phyloP scores from a whole-genome alignment of 371 early-diverging fungal genomes.

The Lichtheimia ramosa region DNA sequence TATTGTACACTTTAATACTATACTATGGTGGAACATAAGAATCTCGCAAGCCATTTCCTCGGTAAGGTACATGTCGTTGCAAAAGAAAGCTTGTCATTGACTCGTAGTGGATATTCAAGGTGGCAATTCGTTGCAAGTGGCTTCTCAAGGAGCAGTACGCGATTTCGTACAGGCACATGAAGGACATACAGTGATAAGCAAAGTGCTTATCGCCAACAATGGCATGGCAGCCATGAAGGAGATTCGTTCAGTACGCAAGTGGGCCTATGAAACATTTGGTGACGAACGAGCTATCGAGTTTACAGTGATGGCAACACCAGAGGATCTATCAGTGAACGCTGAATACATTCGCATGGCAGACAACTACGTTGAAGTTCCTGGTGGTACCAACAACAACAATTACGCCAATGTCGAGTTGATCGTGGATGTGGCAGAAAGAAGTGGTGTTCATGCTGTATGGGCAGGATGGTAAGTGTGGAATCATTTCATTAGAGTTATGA shows the following conservation, averaged over 20 bases:
- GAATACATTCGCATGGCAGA: slow-evolving; percentile 99
- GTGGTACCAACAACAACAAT: slow-evolving; percentile 96
- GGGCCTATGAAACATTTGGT: slow-evolving; percentile 98
- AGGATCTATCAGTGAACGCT: slow-evolving; percentile 95
- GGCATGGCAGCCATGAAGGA: slow-evolving; percentile 99
- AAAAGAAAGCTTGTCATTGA: neutral
- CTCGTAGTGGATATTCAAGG: slow-evolving; percentile 31
- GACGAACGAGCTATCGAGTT: slow-evolving; percentile 95
- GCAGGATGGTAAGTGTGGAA: slow-evolving; percentile 60
- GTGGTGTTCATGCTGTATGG: slow-evolving; percentile 84
- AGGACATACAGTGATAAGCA: slow-evolving; percentile 87
- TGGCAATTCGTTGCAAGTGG: slow-evolving; percentile 58
- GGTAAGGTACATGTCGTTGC: slow-evolving; percentile 1
- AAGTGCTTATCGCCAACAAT: slow-evolving; percentile 97
- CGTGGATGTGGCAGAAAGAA: slow-evolving; percentile 96
- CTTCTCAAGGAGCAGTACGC: slow-evolving; percentile 58
- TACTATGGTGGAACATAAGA: slow-evolving; percentile 18
- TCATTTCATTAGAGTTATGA: too few relatives aligned
- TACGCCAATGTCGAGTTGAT: slow-evolving; percentile 98
- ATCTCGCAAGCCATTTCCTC: slow-evolving; percentile 15
- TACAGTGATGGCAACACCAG: slow-evolving; percentile 98
- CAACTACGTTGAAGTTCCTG: slow-evolving; percentile 96
- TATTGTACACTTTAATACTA: neutral
- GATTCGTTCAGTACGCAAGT: slow-evolving; percentile 96
- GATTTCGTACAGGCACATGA: slow-evolving; percentile 79